A percentile compares a stretch with the other conserved stretches of the same genome.
These are phyloP conservation scores for Bertia moriformis DNA, from an alignment of 2,329 filamentous ascomycete genomes.

Conservation along the genomic window DNA sequence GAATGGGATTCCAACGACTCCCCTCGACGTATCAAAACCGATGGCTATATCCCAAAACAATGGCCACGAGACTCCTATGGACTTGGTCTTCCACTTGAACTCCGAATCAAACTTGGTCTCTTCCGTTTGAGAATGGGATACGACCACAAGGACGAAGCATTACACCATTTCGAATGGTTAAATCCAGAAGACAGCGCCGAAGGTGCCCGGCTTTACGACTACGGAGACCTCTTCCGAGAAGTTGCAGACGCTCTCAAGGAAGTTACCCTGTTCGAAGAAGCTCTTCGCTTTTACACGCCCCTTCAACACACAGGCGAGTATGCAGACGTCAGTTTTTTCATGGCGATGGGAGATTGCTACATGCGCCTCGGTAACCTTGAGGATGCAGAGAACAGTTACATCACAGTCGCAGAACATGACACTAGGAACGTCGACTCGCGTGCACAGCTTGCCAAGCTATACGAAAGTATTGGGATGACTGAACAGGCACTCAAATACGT, in stretches of 20 bases:
- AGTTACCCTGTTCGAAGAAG: conserved; percentile 29
- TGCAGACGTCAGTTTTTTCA: conserved; percentile 30
- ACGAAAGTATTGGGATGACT: conserved; percentile 58
- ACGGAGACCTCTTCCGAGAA: conserved; percentile 68
- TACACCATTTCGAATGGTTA: conserved; percentile 57
- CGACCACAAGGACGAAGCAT: conserved; percentile 48
- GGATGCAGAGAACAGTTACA: conserved; percentile 65
- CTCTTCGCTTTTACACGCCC: conserved; percentile 24
- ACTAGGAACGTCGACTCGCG: conserved; percentile 61
- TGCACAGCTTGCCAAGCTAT: conserved; percentile 69
- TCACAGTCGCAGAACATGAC: conserved; percentile 60
- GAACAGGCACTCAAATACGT: conserved; percentile 67
- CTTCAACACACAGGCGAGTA: conserved; percentile 29
- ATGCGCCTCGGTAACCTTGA: background rate
- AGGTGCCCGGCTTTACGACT: conserved; percentile 41
- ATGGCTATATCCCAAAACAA: conserved; percentile 39
- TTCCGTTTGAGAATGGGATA: conserved; percentile 63
- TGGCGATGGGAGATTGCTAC: conserved; percentile 24
- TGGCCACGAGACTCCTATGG: conserved; percentile 52
- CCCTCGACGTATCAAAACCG: conserved; percentile 42
- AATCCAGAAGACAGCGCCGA: conserved; percentile 41
- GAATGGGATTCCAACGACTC: conserved; percentile 72
- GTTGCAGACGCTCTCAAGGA: conserved; percentile 42
- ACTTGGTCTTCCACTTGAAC: conserved; percentile 59
- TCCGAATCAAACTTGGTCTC: conserved; percentile 70